These are phyloP conservation scores for Pseudognaphalium luteoalbum DNA, from an alignment of 129 eudicot species.

Conservation along the genomic window DNA sequence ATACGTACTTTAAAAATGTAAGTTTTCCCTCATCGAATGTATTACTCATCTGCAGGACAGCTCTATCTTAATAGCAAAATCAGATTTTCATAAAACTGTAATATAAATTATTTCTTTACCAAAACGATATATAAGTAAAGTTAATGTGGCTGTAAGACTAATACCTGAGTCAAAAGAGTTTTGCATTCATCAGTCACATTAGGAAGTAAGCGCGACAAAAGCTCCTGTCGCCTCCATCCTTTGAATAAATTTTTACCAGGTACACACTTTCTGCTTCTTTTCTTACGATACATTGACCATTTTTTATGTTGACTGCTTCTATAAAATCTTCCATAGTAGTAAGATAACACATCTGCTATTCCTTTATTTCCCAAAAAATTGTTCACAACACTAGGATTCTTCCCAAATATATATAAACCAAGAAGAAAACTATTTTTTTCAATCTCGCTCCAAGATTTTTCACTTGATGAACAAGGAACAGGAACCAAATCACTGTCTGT, in stretches of 20 bases:
- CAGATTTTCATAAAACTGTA: too few relatives aligned
- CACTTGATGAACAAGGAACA: slow-evolving; percentile 39
- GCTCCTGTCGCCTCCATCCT: slow-evolving; percentile 57
- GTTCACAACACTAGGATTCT: slow-evolving; percentile 50
- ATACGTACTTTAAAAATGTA: slow-evolving; percentile 47
- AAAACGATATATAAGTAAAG: too few relatives aligned
- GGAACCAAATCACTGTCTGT: slow-evolving; percentile 14
- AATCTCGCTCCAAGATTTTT: slow-evolving; percentile 45
- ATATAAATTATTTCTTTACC: too few relatives aligned
- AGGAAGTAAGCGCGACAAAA: slow-evolving; percentile 35
- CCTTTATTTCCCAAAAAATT: slow-evolving; percentile 46
- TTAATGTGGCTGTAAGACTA: too few relatives aligned
- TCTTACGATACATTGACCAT: slow-evolving; percentile 50
- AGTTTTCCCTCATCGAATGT: slow-evolving; percentile 47
- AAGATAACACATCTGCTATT: slow-evolving; percentile 40
- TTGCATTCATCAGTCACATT: slow-evolving; percentile 39
- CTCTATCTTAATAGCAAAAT: too few relatives aligned
- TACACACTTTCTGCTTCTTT: slow-evolving; percentile 32
- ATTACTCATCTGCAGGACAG: slow-evolving; percentile 37
- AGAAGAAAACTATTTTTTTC: slow-evolving; percentile 54
- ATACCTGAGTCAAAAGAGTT: slow-evolving; percentile 47
- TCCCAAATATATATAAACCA: slow-evolving; percentile 58
- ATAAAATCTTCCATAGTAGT: slow-evolving; percentile 55
- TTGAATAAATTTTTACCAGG: slow-evolving; percentile 52
- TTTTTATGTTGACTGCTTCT: slow-evolving; percentile 35